Percentiles rank a stretch among this genome's conserved stretches.
phyloP scores from a whole-genome alignment of 331 rosid genomes.

The Stylosanthes scabra region DNA sequence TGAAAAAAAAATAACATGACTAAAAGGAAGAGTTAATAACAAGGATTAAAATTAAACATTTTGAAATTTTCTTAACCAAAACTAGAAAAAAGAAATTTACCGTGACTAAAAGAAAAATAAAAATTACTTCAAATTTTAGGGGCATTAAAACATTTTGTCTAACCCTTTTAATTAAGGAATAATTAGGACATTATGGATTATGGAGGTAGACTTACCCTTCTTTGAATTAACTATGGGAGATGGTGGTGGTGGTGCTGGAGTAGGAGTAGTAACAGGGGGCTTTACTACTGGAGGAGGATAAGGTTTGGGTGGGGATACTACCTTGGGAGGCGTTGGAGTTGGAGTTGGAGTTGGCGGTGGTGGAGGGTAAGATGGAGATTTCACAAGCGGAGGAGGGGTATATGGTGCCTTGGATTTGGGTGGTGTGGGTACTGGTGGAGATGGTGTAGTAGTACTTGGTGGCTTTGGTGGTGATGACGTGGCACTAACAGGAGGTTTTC shows the following conservation, averaged over 20 bases:
- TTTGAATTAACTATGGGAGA: constrained; percentile 56
- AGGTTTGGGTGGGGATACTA: constrained; percentile 37
- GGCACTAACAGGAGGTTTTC: constrained; percentile 17
- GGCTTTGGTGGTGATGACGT: constrained; percentile 22
- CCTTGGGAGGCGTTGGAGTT: constrained; percentile 42
- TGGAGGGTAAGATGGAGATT: constrained; percentile 11
- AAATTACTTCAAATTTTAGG: too few relatives aligned
- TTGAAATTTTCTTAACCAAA: too few relatives aligned
- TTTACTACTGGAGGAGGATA: constrained; percentile 16
- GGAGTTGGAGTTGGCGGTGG: not conserved
- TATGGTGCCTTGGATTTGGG: constrained; percentile 35
- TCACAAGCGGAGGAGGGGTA: constrained; percentile 25
- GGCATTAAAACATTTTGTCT: too few relatives aligned
- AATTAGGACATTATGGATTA: not conserved
- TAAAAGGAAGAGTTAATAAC: too few relatives aligned
- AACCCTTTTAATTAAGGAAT: too few relatives aligned
- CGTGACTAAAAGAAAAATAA: too few relatives aligned
- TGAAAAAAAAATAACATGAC: too few relatives aligned
- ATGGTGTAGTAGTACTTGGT: constrained; percentile 26
- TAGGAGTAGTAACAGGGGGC: constrained; percentile 30
- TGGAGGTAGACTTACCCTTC: constrained; percentile 43
- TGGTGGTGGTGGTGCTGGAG: constrained; percentile 50
- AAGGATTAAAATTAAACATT: too few relatives aligned
- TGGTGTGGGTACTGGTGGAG: constrained; percentile 30
- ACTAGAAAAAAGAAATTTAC: too few relatives aligned